Conservation (phyloP, 371 early-diverging fungal genomes). For the Dichotomocladium elegans region DNA sequence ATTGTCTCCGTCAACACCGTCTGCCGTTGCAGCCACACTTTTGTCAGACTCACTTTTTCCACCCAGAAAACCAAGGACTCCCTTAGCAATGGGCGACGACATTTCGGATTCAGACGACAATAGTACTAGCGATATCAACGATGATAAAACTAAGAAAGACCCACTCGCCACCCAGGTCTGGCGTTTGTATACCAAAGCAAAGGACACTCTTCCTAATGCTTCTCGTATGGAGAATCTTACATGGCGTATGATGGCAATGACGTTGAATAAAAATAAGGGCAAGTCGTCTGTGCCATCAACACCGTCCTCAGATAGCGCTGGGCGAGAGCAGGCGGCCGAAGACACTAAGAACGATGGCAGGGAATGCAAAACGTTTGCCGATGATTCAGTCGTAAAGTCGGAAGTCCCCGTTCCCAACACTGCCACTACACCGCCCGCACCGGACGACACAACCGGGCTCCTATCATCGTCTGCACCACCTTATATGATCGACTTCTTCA, state of each 20-base stretch:
- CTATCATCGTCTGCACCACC: constrained; percentile 35
- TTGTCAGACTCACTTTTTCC: constrained; percentile 27
- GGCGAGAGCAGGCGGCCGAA: constrained; percentile 1
- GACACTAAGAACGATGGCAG: not conserved
- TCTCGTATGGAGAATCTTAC: constrained; percentile 64
- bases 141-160: constrained; percentile 39
- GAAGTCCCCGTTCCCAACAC: not conserved
- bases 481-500: constrained; percentile 25
- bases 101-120: constrained; percentile 43
- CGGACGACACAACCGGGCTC: constrained; percentile 29
- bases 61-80: constrained; percentile 21
- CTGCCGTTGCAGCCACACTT: constrained; percentile 22
- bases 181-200: constrained; percentile 62
- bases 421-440: constrained; percentile 21
- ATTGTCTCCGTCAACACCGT: constrained; percentile 20
- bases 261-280: constrained; percentile 32
- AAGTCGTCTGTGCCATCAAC: constrained; percentile 7
- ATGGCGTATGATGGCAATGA: constrained; percentile 69
- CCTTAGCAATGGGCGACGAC: constrained; percentile 14
- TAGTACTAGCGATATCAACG: constrained; percentile 13
- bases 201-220: constrained; percentile 55
- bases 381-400: too few species aligned
- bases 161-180: constrained; percentile 56
- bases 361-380: constrained; percentile 11
- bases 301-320: constrained; percentile 8